Evolutionary conservation across 2,329 filamentous ascomycete genomes (phyloP).

Genomic region (Cordyceps tenuipes): DNA sequence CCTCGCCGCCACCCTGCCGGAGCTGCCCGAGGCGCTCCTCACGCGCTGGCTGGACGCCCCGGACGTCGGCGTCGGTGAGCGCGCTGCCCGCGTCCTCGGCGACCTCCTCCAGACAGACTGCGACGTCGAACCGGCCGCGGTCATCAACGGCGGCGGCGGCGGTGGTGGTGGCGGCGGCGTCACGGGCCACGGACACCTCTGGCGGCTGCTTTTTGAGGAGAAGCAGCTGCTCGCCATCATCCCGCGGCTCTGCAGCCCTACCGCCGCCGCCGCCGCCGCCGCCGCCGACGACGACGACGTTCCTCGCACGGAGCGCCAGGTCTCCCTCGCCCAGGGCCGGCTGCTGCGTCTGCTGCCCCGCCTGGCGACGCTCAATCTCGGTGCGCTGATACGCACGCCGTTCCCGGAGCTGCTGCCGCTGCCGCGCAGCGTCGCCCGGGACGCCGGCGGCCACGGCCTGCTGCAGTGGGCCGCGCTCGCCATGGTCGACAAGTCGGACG

Average conservation of each 20-base stretch:
- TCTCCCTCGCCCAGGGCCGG: conserved; percentile 44
- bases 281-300: conserved; percentile 10
- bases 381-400: conserved; percentile 28
- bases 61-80: conserved; percentile 29
- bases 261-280: too few species aligned
- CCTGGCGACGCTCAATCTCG: conserved; percentile 39
- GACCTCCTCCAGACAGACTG: conserved; percentile 50
- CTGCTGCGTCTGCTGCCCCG: conserved; percentile 43
- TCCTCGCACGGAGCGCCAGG: conserved; percentile 25
- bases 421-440: conserved; percentile 15
- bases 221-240: conserved; percentile 37
- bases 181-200: conserved; percentile 46
- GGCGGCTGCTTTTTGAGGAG: conserved; percentile 43
- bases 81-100: conserved; percentile 40
- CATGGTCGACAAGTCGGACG: conserved; percentile 43
- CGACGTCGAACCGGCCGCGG: too few species aligned
- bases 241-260: conserved; percentile 23
- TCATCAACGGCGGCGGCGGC: too few species aligned
- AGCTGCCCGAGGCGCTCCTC: conserved; percentile 40
- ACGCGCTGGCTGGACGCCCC: conserved; percentile 30
- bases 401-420: conserved; percentile 27
- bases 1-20: conserved; percentile 43
- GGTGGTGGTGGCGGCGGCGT: too few species aligned
- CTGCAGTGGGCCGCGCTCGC: conserved; percentile 42
- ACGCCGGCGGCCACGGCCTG: conserved; percentile 30